Conservation (phyloP, 176 grass and related monocot species). For the Pontederia crassipes region DNA sequence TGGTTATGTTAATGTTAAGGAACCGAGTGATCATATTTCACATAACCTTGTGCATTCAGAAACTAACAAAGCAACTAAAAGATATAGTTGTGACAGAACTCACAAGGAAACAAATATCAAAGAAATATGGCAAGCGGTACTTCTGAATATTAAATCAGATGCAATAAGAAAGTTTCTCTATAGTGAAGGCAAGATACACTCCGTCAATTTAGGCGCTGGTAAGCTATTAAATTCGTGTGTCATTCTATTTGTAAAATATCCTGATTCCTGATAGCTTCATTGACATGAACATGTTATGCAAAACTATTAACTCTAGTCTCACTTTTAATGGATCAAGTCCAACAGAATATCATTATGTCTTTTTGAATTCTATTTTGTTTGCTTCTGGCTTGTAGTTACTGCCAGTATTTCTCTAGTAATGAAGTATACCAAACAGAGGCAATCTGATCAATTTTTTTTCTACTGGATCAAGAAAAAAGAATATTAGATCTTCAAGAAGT, state of each 20-base stretch:
- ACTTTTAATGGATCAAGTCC: too few relatives aligned
- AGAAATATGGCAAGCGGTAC: slow-evolving; percentile 84
- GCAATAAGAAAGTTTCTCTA: slow-evolving; percentile 65
- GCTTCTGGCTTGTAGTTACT: too few relatives aligned
- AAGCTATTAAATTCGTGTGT: slow-evolving; percentile 9
- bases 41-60: slow-evolving; percentile 19
- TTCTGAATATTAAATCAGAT: slow-evolving; percentile 55
- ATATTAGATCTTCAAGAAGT: too few relatives aligned
- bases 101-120: slow-evolving; percentile 35
- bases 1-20: slow-evolving; percentile 22
- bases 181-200: slow-evolving; percentile 59
- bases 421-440: too few relatives aligned
- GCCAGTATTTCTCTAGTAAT: too few relatives aligned
- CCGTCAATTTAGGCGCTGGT: slow-evolving; percentile 87
- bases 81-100: slow-evolving; percentile 27
- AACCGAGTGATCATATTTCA: slow-evolving; percentile 27
- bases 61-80: slow-evolving; percentile 33
- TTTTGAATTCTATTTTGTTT: too few relatives aligned
- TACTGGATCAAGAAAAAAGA: too few relatives aligned
- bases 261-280: not conserved
- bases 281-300: too few relatives aligned
- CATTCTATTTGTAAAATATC: not conserved
- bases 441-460: too few relatives aligned
- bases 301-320: too few relatives aligned
- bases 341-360: too few relatives aligned